Base-by-base conservation (phyloP, 768 basidiomycete genomes). In the Astraeus odoratus region DNA sequence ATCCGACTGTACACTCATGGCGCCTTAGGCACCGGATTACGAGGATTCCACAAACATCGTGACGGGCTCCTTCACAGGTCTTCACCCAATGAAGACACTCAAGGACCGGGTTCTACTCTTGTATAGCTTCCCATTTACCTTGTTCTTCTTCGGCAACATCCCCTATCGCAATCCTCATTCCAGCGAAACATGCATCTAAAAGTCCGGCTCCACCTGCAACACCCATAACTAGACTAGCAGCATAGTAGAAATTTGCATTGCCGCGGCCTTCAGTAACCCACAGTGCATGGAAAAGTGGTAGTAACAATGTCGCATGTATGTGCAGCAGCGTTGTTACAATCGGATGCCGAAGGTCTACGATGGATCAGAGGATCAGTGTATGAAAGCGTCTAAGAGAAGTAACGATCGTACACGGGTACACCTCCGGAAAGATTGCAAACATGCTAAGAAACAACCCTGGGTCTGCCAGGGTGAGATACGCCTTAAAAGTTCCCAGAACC, bases 211-310 rank as follows among this genome's bases (percentile, higher is more conserved):
- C 92, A 51, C 88, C 85, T 3, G 83, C 86, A 51, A 92, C 75
- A 0, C 91, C 93, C 63, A 93, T 92, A 13, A 99, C 95, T 49
- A 98, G 72, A 2, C 93, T 97, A 3, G 86, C 83, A 0, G 96
- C 96, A 56, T 98, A 99, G 68, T 89, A 97, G 67, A 99, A 99
- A 63, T 98, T 98, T 37, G 95, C 93, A 57, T 99, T 98, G 2
- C 92, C 96, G 5, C 91, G 88, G 1, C 92, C 93, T 46, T 91
- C 85, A 8, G 71, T 73, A 5, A 97, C 76, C 95, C 96, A 99
- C 2, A 98, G 70, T 48, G 88, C 77, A 57, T 95, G 82, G 64
- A 98, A 94, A 24, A 96, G 73, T 0, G 95, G 95, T 47, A 97
- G 75, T 18, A 98, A 80, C 16, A 91, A 72, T 1, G 82, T 74